Evolutionary conservation across 202 grass and related monocot species (phyloP).

Genomic region (Cymbopogon flexuosus): DNA sequence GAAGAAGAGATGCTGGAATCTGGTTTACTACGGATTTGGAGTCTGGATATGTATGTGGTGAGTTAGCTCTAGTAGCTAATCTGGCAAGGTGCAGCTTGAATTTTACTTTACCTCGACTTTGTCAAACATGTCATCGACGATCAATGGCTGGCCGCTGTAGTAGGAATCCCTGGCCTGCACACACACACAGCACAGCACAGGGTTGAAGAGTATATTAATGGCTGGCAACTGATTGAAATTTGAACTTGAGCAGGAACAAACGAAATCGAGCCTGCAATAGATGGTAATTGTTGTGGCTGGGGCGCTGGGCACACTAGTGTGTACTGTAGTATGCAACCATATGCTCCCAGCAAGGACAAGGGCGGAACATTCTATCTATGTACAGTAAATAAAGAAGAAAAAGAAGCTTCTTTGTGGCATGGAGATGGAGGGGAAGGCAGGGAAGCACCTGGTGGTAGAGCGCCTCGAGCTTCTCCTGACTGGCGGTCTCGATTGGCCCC

Average conservation of each 20-base stretch:
- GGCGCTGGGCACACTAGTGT: not conserved
- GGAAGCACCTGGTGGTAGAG: slow-evolving; percentile 60
- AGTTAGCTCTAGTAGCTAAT: not conserved
- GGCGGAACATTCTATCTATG: no score
- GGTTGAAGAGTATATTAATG: not conserved
- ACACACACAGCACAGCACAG: not conserved
- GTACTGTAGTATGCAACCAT: no score
- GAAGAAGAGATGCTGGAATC: not conserved
- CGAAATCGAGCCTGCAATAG: not conserved
- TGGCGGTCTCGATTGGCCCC: slow-evolving; percentile 87
- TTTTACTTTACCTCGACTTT: slow-evolving; percentile 67
- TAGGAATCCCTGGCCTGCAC: slow-evolving; percentile 81
- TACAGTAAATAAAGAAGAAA: no score
- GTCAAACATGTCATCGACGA: slow-evolving; percentile 93
- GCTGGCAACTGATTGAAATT: not conserved
- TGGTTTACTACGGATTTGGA: not conserved
- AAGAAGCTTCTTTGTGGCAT: not conserved
- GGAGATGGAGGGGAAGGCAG: no score
- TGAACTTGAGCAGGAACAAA: not conserved
- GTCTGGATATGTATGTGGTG: not conserved
- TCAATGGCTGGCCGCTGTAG: slow-evolving; percentile 86
- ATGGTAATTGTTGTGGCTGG: not conserved
- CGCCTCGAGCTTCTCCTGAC: slow-evolving; percentile 92
- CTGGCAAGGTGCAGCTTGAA: not conserved
- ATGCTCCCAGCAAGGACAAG: no score